Conservation (phyloP, 306 rosid species). For the Cotoneaster glaucophyllus region DNA sequence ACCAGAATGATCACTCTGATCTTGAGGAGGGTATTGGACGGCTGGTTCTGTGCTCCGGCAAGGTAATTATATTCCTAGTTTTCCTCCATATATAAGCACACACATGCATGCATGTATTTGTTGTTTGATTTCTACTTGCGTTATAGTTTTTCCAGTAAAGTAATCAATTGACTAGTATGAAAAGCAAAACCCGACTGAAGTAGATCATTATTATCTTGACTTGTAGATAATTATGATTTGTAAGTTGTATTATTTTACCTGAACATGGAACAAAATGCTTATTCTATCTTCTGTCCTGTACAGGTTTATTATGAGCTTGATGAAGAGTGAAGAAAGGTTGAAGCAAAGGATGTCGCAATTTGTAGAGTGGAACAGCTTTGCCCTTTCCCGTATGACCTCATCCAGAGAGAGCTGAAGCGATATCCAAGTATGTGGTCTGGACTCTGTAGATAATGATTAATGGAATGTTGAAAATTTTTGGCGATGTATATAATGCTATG, state of each 20-base stretch:
- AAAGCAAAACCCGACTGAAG: neutral
- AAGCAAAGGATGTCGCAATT: slow-evolving; percentile 75
- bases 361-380: slow-evolving; percentile 97
- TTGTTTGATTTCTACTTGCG: neutral
- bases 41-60: slow-evolving; percentile 91
- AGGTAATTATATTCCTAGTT: slow-evolving; percentile 34
- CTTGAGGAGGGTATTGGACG: slow-evolving; percentile 87
- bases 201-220: neutral
- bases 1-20: slow-evolving; percentile 67
- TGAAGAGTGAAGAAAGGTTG: slow-evolving; percentile 55
- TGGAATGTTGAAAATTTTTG: neutral
- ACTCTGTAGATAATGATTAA: neutral
- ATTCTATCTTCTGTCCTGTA: neutral
- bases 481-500: neutral
- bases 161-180: neutral
- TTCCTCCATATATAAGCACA: neutral
- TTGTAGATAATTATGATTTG: neutral
- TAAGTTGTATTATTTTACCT: neutral
- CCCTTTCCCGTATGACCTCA: slow-evolving; percentile 90
- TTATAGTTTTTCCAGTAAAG: neutral
- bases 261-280: neutral
- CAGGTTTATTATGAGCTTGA: slow-evolving; percentile 97
- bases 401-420: slow-evolving; percentile 90
- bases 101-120: neutral
- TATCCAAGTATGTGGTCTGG: slow-evolving; percentile 70